A percentile compares a stretch with the other conserved stretches of the same genome.
phyloP scores from a whole-genome alignment of 768 basidiomycete species.

The Lactarius tabidus region DNA sequence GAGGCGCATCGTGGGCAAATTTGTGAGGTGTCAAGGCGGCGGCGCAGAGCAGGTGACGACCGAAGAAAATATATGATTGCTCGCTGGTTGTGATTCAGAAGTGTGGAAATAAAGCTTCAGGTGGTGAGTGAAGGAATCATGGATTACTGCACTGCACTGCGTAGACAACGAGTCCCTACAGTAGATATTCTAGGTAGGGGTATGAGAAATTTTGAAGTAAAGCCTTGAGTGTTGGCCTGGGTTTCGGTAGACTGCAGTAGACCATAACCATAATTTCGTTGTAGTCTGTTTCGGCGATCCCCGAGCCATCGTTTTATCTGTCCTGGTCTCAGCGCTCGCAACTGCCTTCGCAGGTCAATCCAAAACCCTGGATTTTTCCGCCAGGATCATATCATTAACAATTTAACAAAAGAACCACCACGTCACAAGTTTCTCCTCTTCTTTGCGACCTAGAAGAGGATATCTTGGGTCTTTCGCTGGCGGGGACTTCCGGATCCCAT shows the following conservation, averaged over 20 bases:
- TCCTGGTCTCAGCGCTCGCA: neutral
- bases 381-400: neutral
- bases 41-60: constrained; percentile 30
- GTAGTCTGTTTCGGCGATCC: neutral
- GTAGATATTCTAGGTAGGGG: too few relatives aligned
- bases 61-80: too few relatives aligned
- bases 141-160: too few relatives aligned
- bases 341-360: neutral
- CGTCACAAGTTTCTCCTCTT: neutral
- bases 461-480: neutral
- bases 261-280: neutral
- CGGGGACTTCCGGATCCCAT: neutral
- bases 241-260: too few relatives aligned
- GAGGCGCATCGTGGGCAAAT: constrained; percentile 57
- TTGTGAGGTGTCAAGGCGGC: constrained; percentile 61
- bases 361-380: neutral
- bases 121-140: too few relatives aligned
- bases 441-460: neutral
- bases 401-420: neutral
- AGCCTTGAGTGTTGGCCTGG: too few relatives aligned
- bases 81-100: too few relatives aligned
- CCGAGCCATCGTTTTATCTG: neutral
- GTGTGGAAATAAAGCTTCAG: too few relatives aligned
- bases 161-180: too few relatives aligned
- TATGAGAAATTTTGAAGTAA: too few relatives aligned